These are phyloP conservation scores for Septoria linicola DNA, from an alignment of 2,329 filamentous ascomycete genomes.

Conservation along the genomic window DNA sequence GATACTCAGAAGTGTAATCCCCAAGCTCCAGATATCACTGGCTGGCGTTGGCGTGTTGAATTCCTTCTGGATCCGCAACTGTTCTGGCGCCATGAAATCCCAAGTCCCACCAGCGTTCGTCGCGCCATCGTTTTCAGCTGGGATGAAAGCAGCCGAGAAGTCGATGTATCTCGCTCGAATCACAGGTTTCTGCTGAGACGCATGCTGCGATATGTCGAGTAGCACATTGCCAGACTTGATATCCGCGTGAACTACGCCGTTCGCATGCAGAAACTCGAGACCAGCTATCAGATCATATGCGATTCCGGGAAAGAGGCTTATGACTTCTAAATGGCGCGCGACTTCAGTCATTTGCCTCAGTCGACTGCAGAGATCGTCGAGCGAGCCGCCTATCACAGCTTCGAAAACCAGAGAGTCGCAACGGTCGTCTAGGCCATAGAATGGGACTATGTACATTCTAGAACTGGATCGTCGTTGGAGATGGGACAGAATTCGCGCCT, in stretches of 20 bases:
- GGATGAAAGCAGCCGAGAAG: conserved; percentile 44
- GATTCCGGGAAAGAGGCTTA: conserved; percentile 42
- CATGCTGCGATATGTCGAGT: conserved; percentile 32
- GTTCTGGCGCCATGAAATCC: conserved; percentile 46
- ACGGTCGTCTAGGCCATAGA: conserved; percentile 37
- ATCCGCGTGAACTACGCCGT: conserved; percentile 46
- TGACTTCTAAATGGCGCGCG: conserved; percentile 39
- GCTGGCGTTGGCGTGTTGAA: conserved; percentile 36
- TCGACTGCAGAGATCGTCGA: conserved; percentile 33
- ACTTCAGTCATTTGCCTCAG: conserved; percentile 36
- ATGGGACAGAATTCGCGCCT: conserved; percentile 37
- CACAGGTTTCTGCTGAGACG: conserved; percentile 25
- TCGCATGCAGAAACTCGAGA: conserved; percentile 44
- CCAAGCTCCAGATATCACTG: conserved; percentile 48
- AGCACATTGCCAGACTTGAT: conserved; percentile 52
- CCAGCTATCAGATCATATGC: conserved; percentile 43
- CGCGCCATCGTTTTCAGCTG: conserved; percentile 24
- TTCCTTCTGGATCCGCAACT: conserved; percentile 34
- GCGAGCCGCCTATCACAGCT: conserved; percentile 34
- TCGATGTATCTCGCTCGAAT: conserved; percentile 42
- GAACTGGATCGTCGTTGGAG: conserved; percentile 30
- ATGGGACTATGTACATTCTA: conserved; percentile 34
- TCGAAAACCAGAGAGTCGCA: conserved; percentile 37
- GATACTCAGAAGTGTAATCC: conserved; percentile 46
- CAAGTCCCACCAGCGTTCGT: conserved; percentile 46